phyloP scores from a whole-genome alignment of 139 green algal species.

The Picochlorum sp. region DNA sequence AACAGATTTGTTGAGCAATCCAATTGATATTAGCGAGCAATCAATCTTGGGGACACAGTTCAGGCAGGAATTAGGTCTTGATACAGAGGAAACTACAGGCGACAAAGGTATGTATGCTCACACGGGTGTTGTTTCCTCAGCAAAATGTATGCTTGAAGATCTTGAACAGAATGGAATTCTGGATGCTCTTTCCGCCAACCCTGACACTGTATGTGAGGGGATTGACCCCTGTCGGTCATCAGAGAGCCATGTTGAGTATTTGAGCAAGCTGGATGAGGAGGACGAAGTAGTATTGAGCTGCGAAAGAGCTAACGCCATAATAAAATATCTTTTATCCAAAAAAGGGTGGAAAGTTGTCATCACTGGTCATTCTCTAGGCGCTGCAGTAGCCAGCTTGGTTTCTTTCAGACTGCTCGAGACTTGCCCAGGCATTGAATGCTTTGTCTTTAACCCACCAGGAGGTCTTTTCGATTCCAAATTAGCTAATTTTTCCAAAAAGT shows the following conservation, averaged over 20 bases:
- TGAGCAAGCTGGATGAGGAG: neutral
- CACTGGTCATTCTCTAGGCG: slow-evolving; percentile 54
- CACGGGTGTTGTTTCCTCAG: slow-evolving; percentile 25
- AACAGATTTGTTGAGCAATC: slow-evolving; percentile 12
- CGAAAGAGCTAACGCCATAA: slow-evolving; percentile 3
- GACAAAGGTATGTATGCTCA: slow-evolving; percentile 13
- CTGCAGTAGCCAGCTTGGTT: slow-evolving; percentile 48
- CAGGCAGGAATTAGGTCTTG: neutral
- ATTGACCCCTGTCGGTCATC: neutral
- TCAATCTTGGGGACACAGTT: neutral
- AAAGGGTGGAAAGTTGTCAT: slow-evolving; percentile 47
- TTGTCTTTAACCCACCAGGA: slow-evolving; percentile 40
- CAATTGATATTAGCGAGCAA: slow-evolving; percentile 4
- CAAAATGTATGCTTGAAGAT: slow-evolving; percentile 26
- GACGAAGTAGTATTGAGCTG: slow-evolving; percentile 3
- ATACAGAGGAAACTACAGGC: slow-evolving; percentile 3
- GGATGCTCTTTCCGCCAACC: neutral
- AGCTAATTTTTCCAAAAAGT: slow-evolving; percentile 5
- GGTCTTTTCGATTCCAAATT: slow-evolving; percentile 20
- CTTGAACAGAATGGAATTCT: slow-evolving; percentile 28
- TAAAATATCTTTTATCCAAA: neutral
- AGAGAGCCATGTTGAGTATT: neutral
- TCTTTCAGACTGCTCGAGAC: slow-evolving; percentile 30
- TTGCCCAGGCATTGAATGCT: slow-evolving; percentile 42
- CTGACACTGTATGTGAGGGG: neutral